Evolutionary conservation across 2,329 filamentous ascomycete species (phyloP).

Genomic region (Xylariaceae sp.): DNA sequence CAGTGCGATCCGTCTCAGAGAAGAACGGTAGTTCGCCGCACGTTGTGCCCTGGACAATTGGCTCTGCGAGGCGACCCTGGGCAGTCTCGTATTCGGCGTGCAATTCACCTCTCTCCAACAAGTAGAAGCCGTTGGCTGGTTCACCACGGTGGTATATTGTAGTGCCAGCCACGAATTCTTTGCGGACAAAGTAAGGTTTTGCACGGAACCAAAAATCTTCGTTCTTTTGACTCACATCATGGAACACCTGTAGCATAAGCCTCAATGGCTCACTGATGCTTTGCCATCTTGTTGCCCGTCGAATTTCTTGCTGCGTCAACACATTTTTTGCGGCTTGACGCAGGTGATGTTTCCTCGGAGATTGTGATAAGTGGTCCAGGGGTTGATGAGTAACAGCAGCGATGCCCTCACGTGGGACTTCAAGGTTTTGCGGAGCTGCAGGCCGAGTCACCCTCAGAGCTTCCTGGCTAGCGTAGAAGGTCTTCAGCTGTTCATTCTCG

Average conservation of each 20-base stretch:
- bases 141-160: slow-evolving; percentile 79
- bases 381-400: slow-evolving; percentile 16
- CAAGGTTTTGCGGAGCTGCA: slow-evolving; percentile 43
- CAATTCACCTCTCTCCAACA: slow-evolving; percentile 85
- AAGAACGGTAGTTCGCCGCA: slow-evolving; percentile 98
- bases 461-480: slow-evolving; percentile 70
- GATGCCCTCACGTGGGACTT: slow-evolving; percentile 44
- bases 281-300: slow-evolving; percentile 68
- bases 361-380: slow-evolving; percentile 60
- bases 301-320: slow-evolving; percentile 63
- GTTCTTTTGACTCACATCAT: slow-evolving; percentile 78
- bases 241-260: slow-evolving; percentile 92
- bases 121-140: slow-evolving; percentile 77
- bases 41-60: slow-evolving; percentile 89
- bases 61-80: slow-evolving; percentile 84
- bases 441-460: slow-evolving; percentile 49
- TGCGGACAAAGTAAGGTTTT: slow-evolving; percentile 69
- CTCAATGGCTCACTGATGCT: slow-evolving; percentile 87
- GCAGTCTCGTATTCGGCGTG: slow-evolving; percentile 88
- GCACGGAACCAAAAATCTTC: slow-evolving; percentile 94
- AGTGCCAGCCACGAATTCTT: slow-evolving; percentile 65
- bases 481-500: slow-evolving; percentile 88
- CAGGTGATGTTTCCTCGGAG: slow-evolving; percentile 76
- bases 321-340: slow-evolving; percentile 75
- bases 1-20: slow-evolving; percentile 81